Conservation (phyloP, 768 basidiomycete species). For the Pisolithus orientalis region DNA sequence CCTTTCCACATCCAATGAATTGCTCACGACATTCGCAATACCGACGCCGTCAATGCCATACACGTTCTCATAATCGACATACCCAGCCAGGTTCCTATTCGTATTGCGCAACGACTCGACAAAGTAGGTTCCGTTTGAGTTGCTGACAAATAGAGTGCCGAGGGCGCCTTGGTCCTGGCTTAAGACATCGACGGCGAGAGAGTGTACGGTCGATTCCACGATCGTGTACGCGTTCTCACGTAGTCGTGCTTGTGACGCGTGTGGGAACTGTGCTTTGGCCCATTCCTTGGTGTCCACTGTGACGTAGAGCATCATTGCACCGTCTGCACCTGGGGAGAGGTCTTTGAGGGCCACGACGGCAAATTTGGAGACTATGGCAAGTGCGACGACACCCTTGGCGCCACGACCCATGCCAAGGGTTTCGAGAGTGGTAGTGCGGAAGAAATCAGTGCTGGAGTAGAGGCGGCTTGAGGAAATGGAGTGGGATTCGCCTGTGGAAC, state of each 20-base stretch:
- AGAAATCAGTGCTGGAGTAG: constrained; percentile 84
- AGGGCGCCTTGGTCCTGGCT: constrained; percentile 56
- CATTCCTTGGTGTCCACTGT: constrained; percentile 77
- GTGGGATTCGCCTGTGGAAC: constrained; percentile 36
- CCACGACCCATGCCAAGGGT: constrained; percentile 83
- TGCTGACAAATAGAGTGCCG: constrained; percentile 92
- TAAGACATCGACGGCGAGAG: constrained; percentile 90
- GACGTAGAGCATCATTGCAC: constrained; percentile 83
- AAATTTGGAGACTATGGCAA: constrained; percentile 91
- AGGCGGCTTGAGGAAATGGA: constrained; percentile 57
- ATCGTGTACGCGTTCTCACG: constrained; percentile 94
- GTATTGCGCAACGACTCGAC: constrained; percentile 88
- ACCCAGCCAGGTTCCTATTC: constrained; percentile 83
- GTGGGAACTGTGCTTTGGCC: constrained; percentile 91
- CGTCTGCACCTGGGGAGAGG: constrained; percentile 41
- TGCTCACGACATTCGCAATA: constrained; percentile 80
- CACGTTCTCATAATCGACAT: constrained; percentile 88
- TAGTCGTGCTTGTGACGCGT: constrained; percentile 70
- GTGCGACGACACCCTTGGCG: constrained; percentile 83
- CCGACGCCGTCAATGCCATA: constrained; percentile 89
- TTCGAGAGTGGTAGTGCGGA: constrained; percentile 57
- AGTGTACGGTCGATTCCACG: constrained; percentile 90
- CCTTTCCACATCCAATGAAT: constrained; percentile 77
- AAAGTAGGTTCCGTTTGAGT: constrained; percentile 95
- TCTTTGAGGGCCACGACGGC: constrained; percentile 88